Conservation (phyloP, 2,329 filamentous ascomycete species). For the Trichophyton rubrum region DNA sequence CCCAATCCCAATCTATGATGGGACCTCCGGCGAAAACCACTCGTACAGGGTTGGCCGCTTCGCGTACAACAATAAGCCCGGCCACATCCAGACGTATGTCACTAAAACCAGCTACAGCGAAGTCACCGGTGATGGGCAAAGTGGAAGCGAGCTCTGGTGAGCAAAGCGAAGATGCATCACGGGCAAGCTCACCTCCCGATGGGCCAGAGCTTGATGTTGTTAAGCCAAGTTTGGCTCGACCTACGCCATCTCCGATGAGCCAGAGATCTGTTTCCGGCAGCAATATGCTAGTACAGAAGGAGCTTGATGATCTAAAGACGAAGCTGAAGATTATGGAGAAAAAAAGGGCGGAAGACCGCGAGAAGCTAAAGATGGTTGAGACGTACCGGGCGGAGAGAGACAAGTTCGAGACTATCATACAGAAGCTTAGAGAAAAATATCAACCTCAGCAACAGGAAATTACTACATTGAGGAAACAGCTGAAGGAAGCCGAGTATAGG, state of each 20-base stretch:
- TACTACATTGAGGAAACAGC: conserved; percentile 57
- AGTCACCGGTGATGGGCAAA: conserved; percentile 19
- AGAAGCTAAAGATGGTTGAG: conserved; percentile 68
- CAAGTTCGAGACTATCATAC: conserved; percentile 62
- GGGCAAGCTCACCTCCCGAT: conserved; percentile 16
- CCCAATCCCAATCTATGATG: background rate
- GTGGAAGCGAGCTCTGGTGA: conserved; percentile 19
- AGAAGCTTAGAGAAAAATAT: conserved; percentile 81
- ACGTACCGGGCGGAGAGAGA: conserved; percentile 50
- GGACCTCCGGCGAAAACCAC: conserved; percentile 23
- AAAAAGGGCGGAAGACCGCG: conserved; percentile 71
- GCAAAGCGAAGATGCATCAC: conserved; percentile 16
- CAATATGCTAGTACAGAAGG: conserved; percentile 41
- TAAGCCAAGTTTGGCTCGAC: background rate
- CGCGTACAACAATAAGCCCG: conserved; percentile 14
- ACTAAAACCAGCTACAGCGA: conserved; percentile 20
- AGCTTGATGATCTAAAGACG: conserved; percentile 77
- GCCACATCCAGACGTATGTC: conserved; percentile 23
- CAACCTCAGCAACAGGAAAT: conserved; percentile 75
- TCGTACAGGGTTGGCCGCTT: conserved; percentile 21
- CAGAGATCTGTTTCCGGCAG: conserved; percentile 36
- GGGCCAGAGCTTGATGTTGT: conserved; percentile 16
- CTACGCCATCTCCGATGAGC: conserved; percentile 3
- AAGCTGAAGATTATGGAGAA: conserved; percentile 81
- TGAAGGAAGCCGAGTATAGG: conserved; percentile 62